Base-by-base conservation (phyloP, 768 basidiomycete genomes). In the Cytidiella melzeri region DNA sequence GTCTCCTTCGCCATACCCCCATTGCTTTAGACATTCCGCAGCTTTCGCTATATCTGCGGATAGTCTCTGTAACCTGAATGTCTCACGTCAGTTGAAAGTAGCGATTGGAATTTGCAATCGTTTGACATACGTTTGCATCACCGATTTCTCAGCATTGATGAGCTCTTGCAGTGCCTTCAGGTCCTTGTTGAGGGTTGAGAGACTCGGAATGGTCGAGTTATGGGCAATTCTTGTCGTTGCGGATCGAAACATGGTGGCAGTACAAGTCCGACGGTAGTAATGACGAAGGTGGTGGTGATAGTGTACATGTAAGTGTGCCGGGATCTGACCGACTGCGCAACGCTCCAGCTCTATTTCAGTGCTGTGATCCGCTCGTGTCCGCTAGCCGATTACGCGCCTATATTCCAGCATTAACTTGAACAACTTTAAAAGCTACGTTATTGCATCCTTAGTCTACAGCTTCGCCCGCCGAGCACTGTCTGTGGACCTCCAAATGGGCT, bases 201-300 rank as follows among this genome's bases (percentile, higher is more conserved):
- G 66, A 0, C 80, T 73, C 38, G 92, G 86, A 5, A 93, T 70
- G 3, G 88, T 86, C 1, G 90, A 83, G 61, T 91, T 92, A 66
- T 95, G 92, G 2, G 92, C 92, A 64, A 95, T 78, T 67, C 83
- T 90, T 30, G 84, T 80, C 57, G 86, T 84, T 26, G 84, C 84
- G 13, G 73, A 74, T 68, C 75, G 85, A 73, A 91, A 87, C 88
- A 91, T 91, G 11, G 18, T 45, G 53, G 52, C 53, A 45, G 58
- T n/a, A n/a, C n/a, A n/a, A n/a, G n/a, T n/a, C n/a, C n/a, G n/a
- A n/a, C n/a, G n/a, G n/a, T n/a, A n/a, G n/a, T n/a, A n/a, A n/a
- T n/a, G n/a, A n/a, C n/a, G n/a, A n/a, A n/a, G n/a, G n/a, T n/a
- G n/a, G n/a, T n/a, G n/a, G n/a, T n/a, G n/a, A n/a, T n/a, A n/a